These are phyloP conservation scores for Anisodus acutangulus DNA, from an alignment of 257 asterid genomes.

Conservation along the genomic window DNA sequence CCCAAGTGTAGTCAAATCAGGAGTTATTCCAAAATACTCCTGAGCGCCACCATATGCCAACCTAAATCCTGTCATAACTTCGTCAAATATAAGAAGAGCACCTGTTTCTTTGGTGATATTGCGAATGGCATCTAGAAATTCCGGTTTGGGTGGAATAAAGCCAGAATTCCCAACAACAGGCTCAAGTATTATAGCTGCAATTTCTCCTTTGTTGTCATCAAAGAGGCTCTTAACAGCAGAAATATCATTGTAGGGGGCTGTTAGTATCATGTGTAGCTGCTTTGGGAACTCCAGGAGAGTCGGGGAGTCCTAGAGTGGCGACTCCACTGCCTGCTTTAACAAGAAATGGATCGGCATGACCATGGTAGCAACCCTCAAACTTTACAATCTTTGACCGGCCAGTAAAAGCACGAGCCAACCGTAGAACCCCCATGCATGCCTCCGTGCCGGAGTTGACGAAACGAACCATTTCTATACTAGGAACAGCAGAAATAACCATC, in stretches of 20 bases:
- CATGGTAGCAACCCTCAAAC: constrained; percentile 98
- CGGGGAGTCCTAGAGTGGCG: constrained; percentile 94
- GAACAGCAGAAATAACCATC: constrained; percentile 93
- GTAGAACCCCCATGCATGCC: constrained; percentile 94
- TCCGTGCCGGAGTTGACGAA: constrained; percentile 98
- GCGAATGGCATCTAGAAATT: constrained; percentile 62
- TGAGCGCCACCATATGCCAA: constrained; percentile 96
- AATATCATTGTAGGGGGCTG: constrained; percentile 80
- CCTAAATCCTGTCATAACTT: constrained; percentile 95
- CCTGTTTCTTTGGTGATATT: constrained; percentile 62
- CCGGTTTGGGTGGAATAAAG: constrained; percentile 75
- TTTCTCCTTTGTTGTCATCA: constrained; percentile 69
- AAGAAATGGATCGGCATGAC: constrained; percentile 96
- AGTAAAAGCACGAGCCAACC: constrained; percentile 92
- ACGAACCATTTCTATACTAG: constrained; percentile 94
- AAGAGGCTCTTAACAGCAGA: constrained; percentile 66
- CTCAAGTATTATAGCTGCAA: constrained; percentile 82
- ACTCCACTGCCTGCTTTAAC: constrained; percentile 99
- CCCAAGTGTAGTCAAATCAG: constrained; percentile 92
- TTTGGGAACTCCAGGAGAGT: constrained; percentile 94
- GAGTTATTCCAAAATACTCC: constrained; percentile 86
- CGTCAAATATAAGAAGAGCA: constrained; percentile 82
- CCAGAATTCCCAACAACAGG: constrained; percentile 96
- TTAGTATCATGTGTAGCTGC: constrained; percentile 74
- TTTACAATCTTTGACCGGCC: constrained; percentile 80